Evolutionary conservation across 345 rosid genomes (phyloP), one percentile per base, ranked within the genome.

Genomic region (Acer saccharum): DNA sequence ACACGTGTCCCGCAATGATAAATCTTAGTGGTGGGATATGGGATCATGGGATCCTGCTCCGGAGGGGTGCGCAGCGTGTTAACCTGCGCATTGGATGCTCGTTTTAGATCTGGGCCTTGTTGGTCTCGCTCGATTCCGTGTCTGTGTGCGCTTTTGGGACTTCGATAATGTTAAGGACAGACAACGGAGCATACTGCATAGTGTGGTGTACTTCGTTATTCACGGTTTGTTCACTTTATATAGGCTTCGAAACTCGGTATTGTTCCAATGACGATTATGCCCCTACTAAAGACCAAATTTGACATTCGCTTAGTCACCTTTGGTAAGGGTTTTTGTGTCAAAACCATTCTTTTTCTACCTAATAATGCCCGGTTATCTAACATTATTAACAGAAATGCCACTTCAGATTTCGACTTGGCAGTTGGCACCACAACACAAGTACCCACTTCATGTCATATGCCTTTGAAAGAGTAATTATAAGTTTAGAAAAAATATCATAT

Each of bases 101-200:
- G 39, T 23, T 21, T 21, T 23, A 11, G 72, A 44, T 20, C 13
- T 18, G 55, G 18, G 25, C 25, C 11, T 16, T 17, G 10, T 35
- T 3, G 5, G 5, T 4, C 4, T 7, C 14, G 17, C n/a, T 65
- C 5, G 68, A 43, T 9, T 43, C 46, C 46, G 46, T 43, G 10
- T 43, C 68, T 65, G 20, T 65, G 20, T n/a, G 44, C 46, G 11
- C 46, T 39, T 66, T 66, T 18, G 52, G 70, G 52, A 66, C 70
- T 7, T 48, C 58, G 58, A 69, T 13, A 69, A 12, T 23, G 23
- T 16, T 23, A 27, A 25, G 25, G 60, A 43, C 46, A 43, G n/a
- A 14, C 39, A 46, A 52, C 12, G 61, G 43, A 50, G 61, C 73
- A 8, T 48, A 16, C 43, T 13, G 61, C 73, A 8, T 48, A 16